Conservation (phyloP, 257 asterid species). For the Nicotiana knightiana region DNA sequence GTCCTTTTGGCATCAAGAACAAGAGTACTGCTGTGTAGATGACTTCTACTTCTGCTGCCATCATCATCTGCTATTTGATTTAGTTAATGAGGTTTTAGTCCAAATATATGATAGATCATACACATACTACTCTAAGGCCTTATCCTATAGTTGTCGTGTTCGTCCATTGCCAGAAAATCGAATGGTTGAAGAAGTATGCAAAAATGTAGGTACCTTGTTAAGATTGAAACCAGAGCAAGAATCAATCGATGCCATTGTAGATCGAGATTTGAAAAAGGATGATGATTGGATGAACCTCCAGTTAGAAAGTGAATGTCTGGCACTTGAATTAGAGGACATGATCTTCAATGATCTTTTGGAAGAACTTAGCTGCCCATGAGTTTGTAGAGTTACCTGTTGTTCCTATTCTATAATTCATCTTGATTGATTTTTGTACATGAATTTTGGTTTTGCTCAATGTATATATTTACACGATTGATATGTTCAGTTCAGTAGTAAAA, state of each 20-base stretch:
- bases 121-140: slow-evolving; percentile 55
- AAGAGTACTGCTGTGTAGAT: slow-evolving; percentile 12
- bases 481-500: not conserved
- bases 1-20: slow-evolving; percentile 49
- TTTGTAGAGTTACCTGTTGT: not conserved
- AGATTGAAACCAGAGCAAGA: slow-evolving; percentile 31
- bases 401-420: not conserved
- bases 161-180: slow-evolving; percentile 46
- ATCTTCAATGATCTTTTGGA: slow-evolving; percentile 55
- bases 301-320: slow-evolving; percentile 49
- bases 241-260: slow-evolving; percentile 38
- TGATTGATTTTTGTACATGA: slow-evolving; percentile 13
- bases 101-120: slow-evolving; percentile 40
- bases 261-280: slow-evolving; percentile 40
- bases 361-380: slow-evolving; percentile 38
- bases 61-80: slow-evolving; percentile 64
- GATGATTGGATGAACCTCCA: slow-evolving; percentile 86
- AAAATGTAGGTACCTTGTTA: slow-evolving; percentile 22
- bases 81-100: slow-evolving; percentile 49
- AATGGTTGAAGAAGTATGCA: slow-evolving; percentile 35
- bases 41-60: slow-evolving; percentile 44
- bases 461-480: not conserved
- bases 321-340: slow-evolving; percentile 59
- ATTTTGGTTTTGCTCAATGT: slow-evolving; percentile 6
- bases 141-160: slow-evolving; percentile 44